Percentiles rank a stretch among this genome's conserved stretches.
Evolutionary conservation across 2,329 filamentous ascomycete genomes (phyloP).

Genomic region (Ophiosphaerella korrae): DNA sequence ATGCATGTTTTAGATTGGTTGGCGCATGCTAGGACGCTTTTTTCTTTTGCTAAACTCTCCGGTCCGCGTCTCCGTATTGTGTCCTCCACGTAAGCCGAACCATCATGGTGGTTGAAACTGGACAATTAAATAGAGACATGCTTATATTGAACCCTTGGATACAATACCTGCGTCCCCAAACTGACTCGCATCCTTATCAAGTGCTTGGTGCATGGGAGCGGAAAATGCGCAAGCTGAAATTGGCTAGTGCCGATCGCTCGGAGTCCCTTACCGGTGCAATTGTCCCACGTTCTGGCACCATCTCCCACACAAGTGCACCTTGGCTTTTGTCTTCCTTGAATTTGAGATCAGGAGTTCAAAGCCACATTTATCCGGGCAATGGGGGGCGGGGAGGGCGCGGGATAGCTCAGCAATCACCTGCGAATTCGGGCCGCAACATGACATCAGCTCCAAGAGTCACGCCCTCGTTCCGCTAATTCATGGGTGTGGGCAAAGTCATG

Average conservation of each 20-base stretch:
- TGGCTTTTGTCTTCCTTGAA: neutral
- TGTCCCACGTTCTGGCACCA: constrained; percentile 3
- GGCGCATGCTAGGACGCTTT: too few relatives aligned
- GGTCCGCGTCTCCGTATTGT: too few relatives aligned
- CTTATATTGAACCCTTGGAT: too few relatives aligned
- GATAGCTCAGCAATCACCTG: too few relatives aligned
- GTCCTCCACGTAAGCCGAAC: too few relatives aligned
- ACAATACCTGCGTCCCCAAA: neutral
- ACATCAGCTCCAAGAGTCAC: too few relatives aligned
- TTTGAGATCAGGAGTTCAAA: neutral
- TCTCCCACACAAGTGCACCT: neutral
- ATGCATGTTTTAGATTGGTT: neutral
- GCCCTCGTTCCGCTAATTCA: too few relatives aligned
- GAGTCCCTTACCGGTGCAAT: constrained; percentile 1
- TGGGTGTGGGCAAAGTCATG: too few relatives aligned
- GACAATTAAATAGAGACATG: neutral
- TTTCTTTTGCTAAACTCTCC: too few relatives aligned
- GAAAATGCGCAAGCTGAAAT: neutral
- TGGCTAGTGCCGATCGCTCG: constrained; percentile 3
- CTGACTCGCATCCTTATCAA: constrained; percentile 1
- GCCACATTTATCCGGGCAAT: too few relatives aligned
- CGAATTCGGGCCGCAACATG: too few relatives aligned
- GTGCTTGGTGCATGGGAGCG: neutral
- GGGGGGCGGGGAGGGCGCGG: too few relatives aligned
- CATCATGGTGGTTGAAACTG: neutral